phyloP scores from a whole-genome alignment of 306 rosid species.

The Cucumis melo region DNA sequence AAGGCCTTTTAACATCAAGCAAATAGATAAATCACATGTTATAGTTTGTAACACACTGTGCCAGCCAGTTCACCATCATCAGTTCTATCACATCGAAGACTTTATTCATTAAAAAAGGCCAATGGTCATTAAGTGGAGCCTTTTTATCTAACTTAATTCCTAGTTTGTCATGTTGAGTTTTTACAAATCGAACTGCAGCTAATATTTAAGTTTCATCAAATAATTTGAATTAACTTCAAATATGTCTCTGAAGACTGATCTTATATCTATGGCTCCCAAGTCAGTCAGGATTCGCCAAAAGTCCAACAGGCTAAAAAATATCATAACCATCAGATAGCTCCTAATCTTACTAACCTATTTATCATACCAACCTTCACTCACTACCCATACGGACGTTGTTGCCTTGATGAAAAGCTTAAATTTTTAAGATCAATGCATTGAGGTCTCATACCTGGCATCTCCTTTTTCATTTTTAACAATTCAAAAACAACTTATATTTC shows the following conservation, averaged over 20 bases:
- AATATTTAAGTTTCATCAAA: background rate
- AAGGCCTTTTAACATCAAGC: background rate
- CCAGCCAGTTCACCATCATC: background rate
- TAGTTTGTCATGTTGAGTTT: background rate
- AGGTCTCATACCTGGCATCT: background rate
- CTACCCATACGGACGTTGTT: background rate
- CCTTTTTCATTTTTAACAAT: background rate
- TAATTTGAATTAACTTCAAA: background rate
- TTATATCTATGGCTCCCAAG: background rate
- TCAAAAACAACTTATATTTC: background rate
- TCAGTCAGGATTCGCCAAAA: background rate
- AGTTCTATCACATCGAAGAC: background rate
- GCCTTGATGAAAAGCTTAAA: background rate
- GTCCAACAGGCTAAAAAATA: background rate
- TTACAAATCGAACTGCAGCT: background rate
- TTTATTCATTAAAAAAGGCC: background rate
- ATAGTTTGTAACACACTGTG: background rate
- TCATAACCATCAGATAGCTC: background rate
- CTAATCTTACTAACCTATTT: background rate
- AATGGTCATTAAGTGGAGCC: background rate
- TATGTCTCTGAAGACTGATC: background rate
- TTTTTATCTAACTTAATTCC: background rate
- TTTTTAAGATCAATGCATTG: background rate
- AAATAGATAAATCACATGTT: background rate
- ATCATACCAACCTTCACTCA: background rate